Evolutionary conservation across 306 rosid species (phyloP), one percentile per base, ranked within the genome.

Genomic region (Pterocarpus santalinus): DNA sequence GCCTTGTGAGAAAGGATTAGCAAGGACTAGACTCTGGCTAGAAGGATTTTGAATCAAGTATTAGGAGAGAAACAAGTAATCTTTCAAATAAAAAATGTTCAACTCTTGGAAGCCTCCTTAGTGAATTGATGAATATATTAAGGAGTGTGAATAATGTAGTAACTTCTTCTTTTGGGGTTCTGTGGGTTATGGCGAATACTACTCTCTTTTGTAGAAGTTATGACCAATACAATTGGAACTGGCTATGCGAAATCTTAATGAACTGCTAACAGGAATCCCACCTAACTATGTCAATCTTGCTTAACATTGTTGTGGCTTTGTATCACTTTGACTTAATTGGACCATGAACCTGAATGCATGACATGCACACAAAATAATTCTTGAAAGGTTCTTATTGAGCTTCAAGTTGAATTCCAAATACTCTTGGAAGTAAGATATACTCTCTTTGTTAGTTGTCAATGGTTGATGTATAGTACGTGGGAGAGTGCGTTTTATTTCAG

Each of bases 381-480:
- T 39, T 51, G 33, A 22, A 52, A 30, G 55, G 67, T 61, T 82
- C 81, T 49, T 49, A 28, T 28, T 82, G 17, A 63, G 64, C 75
- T 77, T 62, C 56, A 43, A 46, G 68, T 70, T 82, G 55, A 49
- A 51, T 76, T 56, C 22, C 13, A 3, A 46, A 32, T 52, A 33
- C 74, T 73, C 28, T 32, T 51, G 53, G 72, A 38, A 55, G 43
- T 34, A 36, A n/a, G 63, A 28, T 56, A 13, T 53, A 55, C 36
- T 43, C 60, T 49, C 58, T 61, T 7, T 57, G 57, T 58, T 39
- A 39, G 53, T 72, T 77, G 57, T 62, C 60, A 68, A 35, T 47
- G 62, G 79, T 46, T 86, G 70, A 17, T 60, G 72, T 35, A 57
- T 78, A 60, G 35, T 77, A 47, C 51, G 15, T 44, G 49, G 60